A percentile compares a stretch with the other conserved stretches of the same genome.
These are phyloP conservation scores for Staphylotrichum longicolle DNA, from an alignment of 495 filamentous ascomycete species.

Conservation along the genomic window DNA sequence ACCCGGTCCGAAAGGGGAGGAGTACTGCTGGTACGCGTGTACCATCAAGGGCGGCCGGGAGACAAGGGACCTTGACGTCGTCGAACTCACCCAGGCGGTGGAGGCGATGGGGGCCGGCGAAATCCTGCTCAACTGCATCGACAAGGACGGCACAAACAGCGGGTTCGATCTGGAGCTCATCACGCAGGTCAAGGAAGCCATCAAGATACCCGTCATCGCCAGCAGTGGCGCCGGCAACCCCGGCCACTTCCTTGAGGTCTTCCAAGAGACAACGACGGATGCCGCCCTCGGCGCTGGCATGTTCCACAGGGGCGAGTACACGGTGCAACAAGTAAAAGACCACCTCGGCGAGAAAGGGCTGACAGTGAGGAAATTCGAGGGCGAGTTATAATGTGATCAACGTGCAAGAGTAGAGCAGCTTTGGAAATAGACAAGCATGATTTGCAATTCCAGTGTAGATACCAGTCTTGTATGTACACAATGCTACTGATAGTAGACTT, in stretches of 20 bases:
- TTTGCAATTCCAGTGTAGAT: background rate
- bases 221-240: slow-evolving; percentile 92
- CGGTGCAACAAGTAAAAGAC: slow-evolving; percentile 91
- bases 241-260: slow-evolving; percentile 87
- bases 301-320: slow-evolving; percentile 95
- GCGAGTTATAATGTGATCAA: slow-evolving; percentile 36
- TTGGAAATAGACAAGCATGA: background rate
- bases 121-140: slow-evolving; percentile 94
- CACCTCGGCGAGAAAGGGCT: slow-evolving; percentile 67
- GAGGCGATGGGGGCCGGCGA: slow-evolving; percentile 96
- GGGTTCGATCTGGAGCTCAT: slow-evolving; percentile 96
- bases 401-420: background rate
- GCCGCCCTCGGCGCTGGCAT: slow-evolving; percentile 94
- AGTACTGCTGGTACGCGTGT: slow-evolving; percentile 94
- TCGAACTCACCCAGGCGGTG: slow-evolving; percentile 81
- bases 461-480: background rate
- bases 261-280: slow-evolving; percentile 79
- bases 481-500: no score
- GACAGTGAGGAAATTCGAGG: slow-evolving; percentile 72
- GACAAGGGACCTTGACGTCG: slow-evolving; percentile 84
- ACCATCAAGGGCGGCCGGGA: slow-evolving; percentile 95
- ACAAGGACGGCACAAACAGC: slow-evolving; percentile 91
- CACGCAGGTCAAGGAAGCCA: slow-evolving; percentile 73
- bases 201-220: slow-evolving; percentile 92
- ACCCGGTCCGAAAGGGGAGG: slow-evolving; percentile 72